phyloP scores from a whole-genome alignment of 139 green algal species.

The Chlorella sp. region DNA sequence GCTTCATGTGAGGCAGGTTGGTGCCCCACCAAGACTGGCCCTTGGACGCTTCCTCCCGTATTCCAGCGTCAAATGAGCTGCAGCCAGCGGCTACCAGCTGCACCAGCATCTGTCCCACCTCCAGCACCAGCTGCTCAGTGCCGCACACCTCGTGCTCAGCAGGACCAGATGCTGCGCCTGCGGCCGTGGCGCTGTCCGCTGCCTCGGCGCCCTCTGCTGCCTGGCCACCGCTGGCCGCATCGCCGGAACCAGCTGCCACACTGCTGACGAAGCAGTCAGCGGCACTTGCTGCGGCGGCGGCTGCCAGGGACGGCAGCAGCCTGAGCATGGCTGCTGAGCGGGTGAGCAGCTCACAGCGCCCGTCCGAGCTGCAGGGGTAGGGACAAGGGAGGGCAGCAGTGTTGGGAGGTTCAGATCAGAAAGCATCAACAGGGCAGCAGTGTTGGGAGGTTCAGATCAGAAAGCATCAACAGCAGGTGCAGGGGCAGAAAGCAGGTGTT shows the following conservation, averaged over 20 bases:
- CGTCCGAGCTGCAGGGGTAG: background rate
- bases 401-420: background rate
- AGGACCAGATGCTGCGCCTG: background rate
- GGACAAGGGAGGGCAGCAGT: background rate
- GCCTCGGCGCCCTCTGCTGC: background rate
- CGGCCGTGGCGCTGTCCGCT: too few relatives aligned
- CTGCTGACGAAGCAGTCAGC: background rate
- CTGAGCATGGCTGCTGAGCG: background rate
- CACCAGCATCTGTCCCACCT: slow-evolving; percentile 1
- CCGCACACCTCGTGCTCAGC: background rate
- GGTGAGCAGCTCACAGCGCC: background rate
- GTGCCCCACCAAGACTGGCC: too few relatives aligned
- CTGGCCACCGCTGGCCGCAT: background rate
- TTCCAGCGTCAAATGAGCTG: background rate
- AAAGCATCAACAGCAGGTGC: background rate
- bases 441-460: background rate
- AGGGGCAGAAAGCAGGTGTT: too few relatives aligned
- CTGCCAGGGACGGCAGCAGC: background rate
- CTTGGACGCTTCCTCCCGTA: background rate
- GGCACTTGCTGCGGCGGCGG: background rate
- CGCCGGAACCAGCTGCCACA: background rate
- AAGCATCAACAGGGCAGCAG: background rate
- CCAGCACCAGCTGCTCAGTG: background rate
- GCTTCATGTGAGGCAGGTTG: too few relatives aligned
- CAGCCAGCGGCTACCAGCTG: background rate